Evolutionary conservation across 23 red algal genomes (phyloP).

Genomic region (Gracilariopsis chorda): DNA sequence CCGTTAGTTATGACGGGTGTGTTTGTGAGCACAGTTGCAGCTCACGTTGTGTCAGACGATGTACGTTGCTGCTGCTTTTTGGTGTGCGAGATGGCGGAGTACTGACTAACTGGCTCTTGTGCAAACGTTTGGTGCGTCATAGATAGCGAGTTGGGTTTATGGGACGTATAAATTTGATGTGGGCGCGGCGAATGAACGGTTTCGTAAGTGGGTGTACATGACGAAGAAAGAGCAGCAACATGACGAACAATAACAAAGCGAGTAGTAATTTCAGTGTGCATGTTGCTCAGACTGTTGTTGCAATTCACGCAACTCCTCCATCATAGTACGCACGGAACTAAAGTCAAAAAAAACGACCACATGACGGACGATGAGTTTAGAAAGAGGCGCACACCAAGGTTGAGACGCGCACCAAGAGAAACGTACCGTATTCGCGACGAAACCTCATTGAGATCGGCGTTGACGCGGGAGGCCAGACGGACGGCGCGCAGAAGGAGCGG

Average conservation of each 20-base stretch:
- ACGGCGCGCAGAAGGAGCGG: background rate
- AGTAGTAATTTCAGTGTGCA: background rate
- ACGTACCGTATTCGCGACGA: slow-evolving; percentile 14
- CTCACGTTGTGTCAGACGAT: slow-evolving; percentile 13
- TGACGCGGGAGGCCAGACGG: slow-evolving; percentile 23
- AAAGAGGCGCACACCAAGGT: background rate
- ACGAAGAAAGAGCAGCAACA: background rate
- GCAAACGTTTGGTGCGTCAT: background rate
- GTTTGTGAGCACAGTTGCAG: background rate
- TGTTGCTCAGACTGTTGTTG: background rate
- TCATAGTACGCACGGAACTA: background rate
- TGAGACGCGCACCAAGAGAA: background rate
- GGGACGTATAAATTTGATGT: slow-evolving; percentile 50
- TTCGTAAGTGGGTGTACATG: slow-evolving; percentile 19
- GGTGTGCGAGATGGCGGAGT: background rate
- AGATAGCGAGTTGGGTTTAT: slow-evolving; percentile 41
- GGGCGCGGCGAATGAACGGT: background rate
- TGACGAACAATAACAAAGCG: background rate
- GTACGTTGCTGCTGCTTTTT: background rate
- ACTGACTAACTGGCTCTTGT: background rate
- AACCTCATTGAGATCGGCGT: slow-evolving; percentile 27
- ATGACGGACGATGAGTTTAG: background rate
- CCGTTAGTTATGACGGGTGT: slow-evolving; percentile 5
- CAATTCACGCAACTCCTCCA: background rate
- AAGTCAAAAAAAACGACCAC: background rate